Percentiles rank a stretch among this genome's conserved stretches.
Conservation (phyloP, 768 basidiomycete genomes). For the Termitomyces sp. region DNA sequence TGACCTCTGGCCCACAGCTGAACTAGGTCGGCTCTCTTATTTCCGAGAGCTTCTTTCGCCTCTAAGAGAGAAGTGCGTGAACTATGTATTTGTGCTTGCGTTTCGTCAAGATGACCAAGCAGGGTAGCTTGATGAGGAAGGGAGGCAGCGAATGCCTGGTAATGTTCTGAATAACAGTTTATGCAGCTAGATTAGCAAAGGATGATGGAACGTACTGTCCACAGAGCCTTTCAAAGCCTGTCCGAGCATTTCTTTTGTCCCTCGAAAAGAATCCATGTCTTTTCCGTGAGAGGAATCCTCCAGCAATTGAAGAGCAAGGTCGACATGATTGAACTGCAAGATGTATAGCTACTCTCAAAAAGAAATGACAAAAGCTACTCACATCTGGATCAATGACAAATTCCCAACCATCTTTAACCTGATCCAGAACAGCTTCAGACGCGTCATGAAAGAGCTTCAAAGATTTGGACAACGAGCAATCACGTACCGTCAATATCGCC, state of each 20-base stretch:
- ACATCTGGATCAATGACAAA: slow-evolving; percentile 81
- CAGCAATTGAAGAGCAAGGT: slow-evolving; percentile 85
- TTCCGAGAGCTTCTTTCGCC: slow-evolving; percentile 72
- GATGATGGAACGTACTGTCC: slow-evolving; percentile 55
- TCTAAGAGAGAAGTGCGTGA: slow-evolving; percentile 70
- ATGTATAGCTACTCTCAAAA: slow-evolving; percentile 5
- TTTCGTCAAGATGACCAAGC: slow-evolving; percentile 60
- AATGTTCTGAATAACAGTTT: slow-evolving; percentile 54
- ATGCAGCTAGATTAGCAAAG: neutral
- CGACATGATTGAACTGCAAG: slow-evolving; percentile 85
- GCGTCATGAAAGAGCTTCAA: neutral
- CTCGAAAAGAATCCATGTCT: slow-evolving; percentile 70
- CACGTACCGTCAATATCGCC: slow-evolving; percentile 83
- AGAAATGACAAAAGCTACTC: slow-evolving; percentile 17
- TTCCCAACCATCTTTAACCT: slow-evolving; percentile 88
- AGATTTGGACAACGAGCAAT: neutral
- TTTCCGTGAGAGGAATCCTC: slow-evolving; percentile 70
- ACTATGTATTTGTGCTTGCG: slow-evolving; percentile 69
- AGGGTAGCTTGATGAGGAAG: slow-evolving; percentile 86
- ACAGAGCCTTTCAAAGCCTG: slow-evolving; percentile 83
- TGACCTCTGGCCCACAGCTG: slow-evolving; percentile 88
- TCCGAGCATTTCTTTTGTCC: slow-evolving; percentile 73
- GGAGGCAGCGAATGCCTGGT: slow-evolving; percentile 92
- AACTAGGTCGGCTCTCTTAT: slow-evolving; percentile 82
- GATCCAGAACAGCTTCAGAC: slow-evolving; percentile 66